phyloP scores from a whole-genome alignment of 352 stramenopile species.

The Pythium utonaiense region DNA sequence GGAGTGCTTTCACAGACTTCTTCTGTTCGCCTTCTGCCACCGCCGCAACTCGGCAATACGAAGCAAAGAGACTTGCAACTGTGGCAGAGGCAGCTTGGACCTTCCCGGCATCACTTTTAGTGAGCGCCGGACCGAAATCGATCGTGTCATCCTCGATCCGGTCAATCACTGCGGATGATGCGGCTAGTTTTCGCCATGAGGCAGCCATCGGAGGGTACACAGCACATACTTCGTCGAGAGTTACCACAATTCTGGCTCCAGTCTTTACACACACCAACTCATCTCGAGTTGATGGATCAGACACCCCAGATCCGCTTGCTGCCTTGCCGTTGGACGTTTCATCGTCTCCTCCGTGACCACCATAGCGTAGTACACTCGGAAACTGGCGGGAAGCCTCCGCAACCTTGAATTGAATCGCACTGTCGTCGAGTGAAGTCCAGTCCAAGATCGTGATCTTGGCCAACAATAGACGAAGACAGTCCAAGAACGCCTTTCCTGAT shows the following conservation, averaged over 20 bases:
- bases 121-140: conserved; percentile 48
- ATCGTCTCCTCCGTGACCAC: no score
- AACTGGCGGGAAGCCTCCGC: conserved; percentile 45
- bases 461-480: conserved; percentile 64
- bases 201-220: conserved; percentile 29
- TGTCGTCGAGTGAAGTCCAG: conserved; percentile 72
- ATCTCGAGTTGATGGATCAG: conserved; percentile 3
- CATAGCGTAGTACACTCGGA: conserved; percentile 40
- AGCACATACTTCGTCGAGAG: conserved; percentile 25
- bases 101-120: no score
- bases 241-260: conserved; percentile 29
- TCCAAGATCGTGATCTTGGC: conserved; percentile 76
- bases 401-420: conserved; percentile 43
- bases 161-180: conserved; percentile 22
- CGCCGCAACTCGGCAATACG: no score
- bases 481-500: conserved; percentile 48
- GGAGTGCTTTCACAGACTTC: conserved; percentile 19
- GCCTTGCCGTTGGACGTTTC: no score
- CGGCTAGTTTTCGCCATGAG: conserved; percentile 36
- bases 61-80: no score
- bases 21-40: conserved; percentile 17
- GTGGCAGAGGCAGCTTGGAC: no score
- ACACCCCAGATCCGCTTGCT: no score
- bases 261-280: conserved; percentile 34
- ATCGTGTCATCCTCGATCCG: conserved; percentile 36